These are phyloP conservation scores for Cadophora luteo-olivacea DNA, from an alignment of 2,329 filamentous ascomycete genomes.

Conservation along the genomic window DNA sequence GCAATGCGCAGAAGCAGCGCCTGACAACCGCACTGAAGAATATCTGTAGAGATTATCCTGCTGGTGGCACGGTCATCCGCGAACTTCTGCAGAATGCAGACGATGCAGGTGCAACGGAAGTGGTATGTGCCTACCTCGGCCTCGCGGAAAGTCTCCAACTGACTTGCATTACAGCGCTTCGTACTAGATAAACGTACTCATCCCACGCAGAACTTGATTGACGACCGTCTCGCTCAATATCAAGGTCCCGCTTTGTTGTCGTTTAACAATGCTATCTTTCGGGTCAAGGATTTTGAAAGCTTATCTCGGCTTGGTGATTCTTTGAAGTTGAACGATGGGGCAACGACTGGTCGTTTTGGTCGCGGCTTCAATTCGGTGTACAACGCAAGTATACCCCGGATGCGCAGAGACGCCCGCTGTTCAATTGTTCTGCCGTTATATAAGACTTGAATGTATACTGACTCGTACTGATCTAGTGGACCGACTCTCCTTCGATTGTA, in stretches of 20 bases:
- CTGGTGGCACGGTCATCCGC: slow-evolving; percentile 82
- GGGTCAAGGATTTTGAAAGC: slow-evolving; percentile 42
- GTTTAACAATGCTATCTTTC: slow-evolving; percentile 45
- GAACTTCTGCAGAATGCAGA: slow-evolving; percentile 97
- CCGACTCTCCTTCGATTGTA: slow-evolving; percentile 47
- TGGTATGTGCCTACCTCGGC: slow-evolving; percentile 48
- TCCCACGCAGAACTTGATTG: slow-evolving; percentile 35
- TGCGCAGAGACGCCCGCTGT: no score
- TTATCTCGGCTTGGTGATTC: slow-evolving; percentile 45
- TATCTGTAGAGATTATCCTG: slow-evolving; percentile 63
- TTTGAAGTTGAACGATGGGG: slow-evolving; percentile 41
- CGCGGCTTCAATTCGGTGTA: slow-evolving; percentile 48
- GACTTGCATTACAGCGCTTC: slow-evolving; percentile 33
- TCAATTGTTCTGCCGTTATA: no score
- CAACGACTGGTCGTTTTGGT: slow-evolving; percentile 47
- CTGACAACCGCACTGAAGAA: slow-evolving; percentile 43
- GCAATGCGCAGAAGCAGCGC: slow-evolving; percentile 38
- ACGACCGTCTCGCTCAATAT: slow-evolving; percentile 41
- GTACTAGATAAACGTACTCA: slow-evolving; percentile 42
- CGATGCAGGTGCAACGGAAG: slow-evolving; percentile 87
- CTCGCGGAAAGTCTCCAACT: not conserved
- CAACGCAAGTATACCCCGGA: slow-evolving; percentile 30
- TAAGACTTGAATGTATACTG: no score
- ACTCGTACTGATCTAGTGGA: slow-evolving; percentile 35
- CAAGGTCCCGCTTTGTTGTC: slow-evolving; percentile 46